Percentiles rank a stretch among this genome's conserved stretches.
Evolutionary conservation across 768 basidiomycete genomes (phyloP).

Genomic region (Steccherinum ochraceum): DNA sequence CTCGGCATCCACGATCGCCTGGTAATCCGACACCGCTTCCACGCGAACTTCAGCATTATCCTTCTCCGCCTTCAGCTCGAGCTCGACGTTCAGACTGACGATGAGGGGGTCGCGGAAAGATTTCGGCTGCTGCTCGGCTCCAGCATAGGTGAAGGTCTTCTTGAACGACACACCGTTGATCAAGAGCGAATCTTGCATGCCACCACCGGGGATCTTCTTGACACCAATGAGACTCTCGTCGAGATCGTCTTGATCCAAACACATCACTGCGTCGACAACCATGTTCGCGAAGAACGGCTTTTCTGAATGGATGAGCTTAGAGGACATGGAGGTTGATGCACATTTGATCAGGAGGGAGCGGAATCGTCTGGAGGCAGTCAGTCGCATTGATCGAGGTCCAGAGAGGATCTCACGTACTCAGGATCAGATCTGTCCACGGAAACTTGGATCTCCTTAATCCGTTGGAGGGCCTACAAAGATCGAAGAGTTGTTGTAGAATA

Average conservation of each 20-base stretch:
- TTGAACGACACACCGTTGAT: conserved; percentile 95
- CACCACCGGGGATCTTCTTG: conserved; percentile 96
- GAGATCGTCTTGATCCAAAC: conserved; percentile 86
- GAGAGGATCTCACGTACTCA: conserved; percentile 48
- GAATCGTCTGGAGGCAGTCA: conserved; percentile 58
- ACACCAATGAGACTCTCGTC: conserved; percentile 96
- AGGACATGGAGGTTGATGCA: conserved; percentile 99
- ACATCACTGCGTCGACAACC: conserved; percentile 96
- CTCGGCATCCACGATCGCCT: conserved; percentile 98
- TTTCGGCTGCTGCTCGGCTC: conserved; percentile 98
- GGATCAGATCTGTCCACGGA: conserved; percentile 85
- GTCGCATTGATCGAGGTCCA: neutral
- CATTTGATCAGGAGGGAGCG: conserved; percentile 92
- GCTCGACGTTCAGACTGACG: conserved; percentile 92
- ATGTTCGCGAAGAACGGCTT: conserved; percentile 99
- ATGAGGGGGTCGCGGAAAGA: conserved; percentile 84
- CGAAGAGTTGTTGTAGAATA: conserved; percentile 2
- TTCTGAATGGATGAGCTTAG: conserved; percentile 97
- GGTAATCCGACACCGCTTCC: conserved; percentile 95
- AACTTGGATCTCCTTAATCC: conserved; percentile 86
- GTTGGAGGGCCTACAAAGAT: conserved; percentile 62
- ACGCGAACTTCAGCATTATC: conserved; percentile 99
- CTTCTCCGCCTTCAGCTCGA: conserved; percentile 98
- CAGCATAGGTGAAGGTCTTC: conserved; percentile 99
- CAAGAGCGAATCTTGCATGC: conserved; percentile 92